Percentiles rank a stretch among this genome's conserved stretches.
Evolutionary conservation across 2,329 filamentous ascomycete species (phyloP).

Genomic region (Colletotrichum karsti): DNA sequence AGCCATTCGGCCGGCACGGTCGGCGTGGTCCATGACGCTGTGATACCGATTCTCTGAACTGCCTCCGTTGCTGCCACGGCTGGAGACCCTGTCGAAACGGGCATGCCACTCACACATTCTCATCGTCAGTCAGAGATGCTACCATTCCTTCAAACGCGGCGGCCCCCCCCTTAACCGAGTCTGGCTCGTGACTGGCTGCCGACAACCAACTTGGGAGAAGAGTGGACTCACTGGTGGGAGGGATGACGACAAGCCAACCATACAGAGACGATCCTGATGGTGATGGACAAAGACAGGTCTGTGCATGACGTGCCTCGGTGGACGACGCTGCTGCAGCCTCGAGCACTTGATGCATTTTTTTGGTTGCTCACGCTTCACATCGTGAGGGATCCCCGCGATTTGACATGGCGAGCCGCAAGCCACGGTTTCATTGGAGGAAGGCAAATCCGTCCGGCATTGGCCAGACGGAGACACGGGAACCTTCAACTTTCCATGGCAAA

Average conservation of each 20-base stretch:
- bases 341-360: not conserved
- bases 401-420: conserved; percentile 11
- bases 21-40: conserved; percentile 23
- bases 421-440: conserved; percentile 15
- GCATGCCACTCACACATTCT: conserved; percentile 16
- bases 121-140: conserved; percentile 22
- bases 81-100: conserved; percentile 24
- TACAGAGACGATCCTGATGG: not conserved
- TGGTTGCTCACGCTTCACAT: not conserved
- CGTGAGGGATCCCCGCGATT: not conserved
- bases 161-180: not conserved
- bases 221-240: not conserved
- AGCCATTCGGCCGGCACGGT: conserved; percentile 20
- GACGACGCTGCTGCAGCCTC: not conserved
- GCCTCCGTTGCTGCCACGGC: not conserved
- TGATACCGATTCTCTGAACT: conserved; percentile 14
- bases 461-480: conserved; percentile 11
- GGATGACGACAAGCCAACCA: not conserved
- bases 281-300: conserved; percentile 12
- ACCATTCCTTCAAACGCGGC: conserved; percentile 8
- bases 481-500: conserved; percentile 4
- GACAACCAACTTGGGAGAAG: not conserved
- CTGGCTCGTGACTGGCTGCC: conserved; percentile 12
- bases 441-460: not conserved
- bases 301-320: conserved; percentile 23